phyloP scores from a whole-genome alignment of 2,329 filamentous ascomycete species.

The Aspergillus sp. region DNA sequence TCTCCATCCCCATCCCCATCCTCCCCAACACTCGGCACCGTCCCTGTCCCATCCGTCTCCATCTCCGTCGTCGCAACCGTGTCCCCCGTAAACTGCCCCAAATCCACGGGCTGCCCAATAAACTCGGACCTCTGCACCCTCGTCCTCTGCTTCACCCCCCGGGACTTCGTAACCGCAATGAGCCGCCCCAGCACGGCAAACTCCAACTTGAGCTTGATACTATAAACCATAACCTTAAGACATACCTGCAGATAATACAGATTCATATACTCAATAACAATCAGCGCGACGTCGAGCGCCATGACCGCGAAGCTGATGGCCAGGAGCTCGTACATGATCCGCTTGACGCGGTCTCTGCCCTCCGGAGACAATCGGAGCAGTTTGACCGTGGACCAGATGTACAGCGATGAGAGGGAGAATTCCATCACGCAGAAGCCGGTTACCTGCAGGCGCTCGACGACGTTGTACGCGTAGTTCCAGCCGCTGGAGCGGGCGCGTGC shows the following conservation, averaged over 20 bases:
- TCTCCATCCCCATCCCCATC: not conserved
- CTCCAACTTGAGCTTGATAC: not conserved
- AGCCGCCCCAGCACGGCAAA: not conserved
- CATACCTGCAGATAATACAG: not conserved
- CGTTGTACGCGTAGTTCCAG: conserved; percentile 37
- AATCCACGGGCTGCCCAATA: not conserved
- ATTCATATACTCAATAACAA: not conserved
- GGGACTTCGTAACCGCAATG: conserved; percentile 9
- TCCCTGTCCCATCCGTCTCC: not conserved
- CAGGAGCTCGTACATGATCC: conserved; percentile 49
- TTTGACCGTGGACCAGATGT: conserved; percentile 57
- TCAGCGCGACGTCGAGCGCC: not conserved
- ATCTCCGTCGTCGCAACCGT: not conserved
- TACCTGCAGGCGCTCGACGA: conserved; percentile 60
- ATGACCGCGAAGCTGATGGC: not conserved
- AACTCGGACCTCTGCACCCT: not conserved
- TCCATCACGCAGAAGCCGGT: conserved; percentile 61
- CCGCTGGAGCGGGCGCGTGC: not conserved
- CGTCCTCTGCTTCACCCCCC: not conserved
- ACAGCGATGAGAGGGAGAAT: conserved; percentile 55
- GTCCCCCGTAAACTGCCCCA: not conserved
- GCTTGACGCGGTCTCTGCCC: conserved; percentile 36
- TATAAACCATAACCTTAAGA: not conserved
- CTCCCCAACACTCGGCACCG: not conserved
- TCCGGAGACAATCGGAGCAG: conserved; percentile 51